These are phyloP conservation scores for Sporothrix schenckii DNA, from an alignment of 2,329 filamentous ascomycete species.

Conservation along the genomic window DNA sequence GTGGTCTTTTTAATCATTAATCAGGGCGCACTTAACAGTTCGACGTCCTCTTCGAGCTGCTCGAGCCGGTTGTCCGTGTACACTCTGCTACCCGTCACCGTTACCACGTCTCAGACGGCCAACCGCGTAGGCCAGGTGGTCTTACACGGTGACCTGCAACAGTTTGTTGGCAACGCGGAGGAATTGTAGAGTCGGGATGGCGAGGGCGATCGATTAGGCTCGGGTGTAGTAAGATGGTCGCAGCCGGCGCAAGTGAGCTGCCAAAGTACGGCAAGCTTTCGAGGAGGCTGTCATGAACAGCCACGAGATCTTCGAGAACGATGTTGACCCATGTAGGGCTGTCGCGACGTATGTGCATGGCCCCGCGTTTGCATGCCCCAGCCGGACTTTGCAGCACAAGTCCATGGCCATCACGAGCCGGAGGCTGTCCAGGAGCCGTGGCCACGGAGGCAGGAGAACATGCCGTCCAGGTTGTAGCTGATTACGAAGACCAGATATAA, in stretches of 20 bases:
- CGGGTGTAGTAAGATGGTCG: background rate
- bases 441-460: background rate
- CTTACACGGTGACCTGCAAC: background rate
- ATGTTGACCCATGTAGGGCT: background rate
- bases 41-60: background rate
- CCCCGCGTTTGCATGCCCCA: background rate
- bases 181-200: background rate
- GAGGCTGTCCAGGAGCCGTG: no score
- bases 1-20: background rate
- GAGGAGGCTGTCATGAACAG: background rate
- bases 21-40: background rate
- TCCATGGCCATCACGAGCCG: background rate
- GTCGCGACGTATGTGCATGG: background rate
- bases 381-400: background rate
- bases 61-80: background rate
- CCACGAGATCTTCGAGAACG: background rate
- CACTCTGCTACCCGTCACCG: background rate
- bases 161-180: background rate
- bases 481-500: background rate
- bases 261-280: background rate
- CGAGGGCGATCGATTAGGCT: background rate
- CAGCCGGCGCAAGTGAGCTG: background rate
- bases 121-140: no score
- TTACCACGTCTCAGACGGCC: no score
- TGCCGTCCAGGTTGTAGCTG: background rate